Percentiles rank a stretch among this genome's conserved stretches.
Evolutionary conservation across 2,329 filamentous ascomycete species (phyloP).

Genomic region (Scortechinia acanthostroma): DNA sequence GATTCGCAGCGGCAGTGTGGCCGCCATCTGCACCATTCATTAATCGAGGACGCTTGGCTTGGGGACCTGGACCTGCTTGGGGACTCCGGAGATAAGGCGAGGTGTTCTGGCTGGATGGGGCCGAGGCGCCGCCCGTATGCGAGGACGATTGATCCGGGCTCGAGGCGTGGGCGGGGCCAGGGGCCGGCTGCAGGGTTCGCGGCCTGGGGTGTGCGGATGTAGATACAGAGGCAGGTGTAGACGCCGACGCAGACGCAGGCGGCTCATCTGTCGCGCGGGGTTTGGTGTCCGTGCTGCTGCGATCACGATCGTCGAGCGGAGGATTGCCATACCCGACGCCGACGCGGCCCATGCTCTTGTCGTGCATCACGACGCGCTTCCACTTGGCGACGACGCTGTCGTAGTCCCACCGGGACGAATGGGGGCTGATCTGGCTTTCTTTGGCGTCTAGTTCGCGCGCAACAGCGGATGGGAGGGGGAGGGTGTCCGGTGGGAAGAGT

Average conservation of each 20-base stretch:
- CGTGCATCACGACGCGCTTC: conserved; percentile 34
- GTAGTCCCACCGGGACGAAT: conserved; percentile 32
- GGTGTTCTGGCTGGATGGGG: not conserved
- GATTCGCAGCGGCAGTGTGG: not conserved
- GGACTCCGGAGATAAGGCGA: conserved; percentile 1
- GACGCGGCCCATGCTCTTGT: conserved; percentile 26
- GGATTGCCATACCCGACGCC: conserved; percentile 7
- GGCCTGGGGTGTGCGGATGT: too few relatives aligned
- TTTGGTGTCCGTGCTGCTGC: too few relatives aligned
- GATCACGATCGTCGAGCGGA: not conserved
- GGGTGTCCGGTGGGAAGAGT: conserved; percentile 32
- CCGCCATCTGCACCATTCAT: conserved; percentile 1
- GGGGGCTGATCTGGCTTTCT: conserved; percentile 20
- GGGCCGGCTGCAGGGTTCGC: too few relatives aligned
- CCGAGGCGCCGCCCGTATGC: not conserved
- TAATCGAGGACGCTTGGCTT: not conserved
- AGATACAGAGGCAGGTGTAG: too few relatives aligned
- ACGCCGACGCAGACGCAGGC: too few relatives aligned
- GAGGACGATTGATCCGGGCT: not conserved
- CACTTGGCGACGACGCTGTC: conserved; percentile 35
- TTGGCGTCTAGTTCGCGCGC: conserved; percentile 23
- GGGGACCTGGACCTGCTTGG: not conserved
- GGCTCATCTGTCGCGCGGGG: too few relatives aligned
- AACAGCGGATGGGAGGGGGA: conserved; percentile 25
- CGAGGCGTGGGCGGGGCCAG: not conserved